Base-by-base conservation (phyloP, 2,329 filamentous ascomycete genomes). In the Fusarium graminum region DNA sequence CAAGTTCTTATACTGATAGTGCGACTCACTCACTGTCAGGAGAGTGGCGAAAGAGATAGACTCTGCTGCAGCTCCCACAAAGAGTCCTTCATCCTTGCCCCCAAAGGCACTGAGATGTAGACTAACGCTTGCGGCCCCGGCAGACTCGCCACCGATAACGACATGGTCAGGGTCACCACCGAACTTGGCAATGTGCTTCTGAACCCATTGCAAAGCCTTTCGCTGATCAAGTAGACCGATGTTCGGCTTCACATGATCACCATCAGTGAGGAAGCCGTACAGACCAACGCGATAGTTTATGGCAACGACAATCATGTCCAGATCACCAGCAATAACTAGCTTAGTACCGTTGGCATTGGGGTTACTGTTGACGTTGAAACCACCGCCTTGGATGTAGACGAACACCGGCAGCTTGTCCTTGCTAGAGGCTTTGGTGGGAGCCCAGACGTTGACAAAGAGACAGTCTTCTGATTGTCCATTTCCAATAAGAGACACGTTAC, bases 281-380 rank as follows among this genome's bases (percentile, higher is more conserved):
- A 86, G 84, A 0, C 91, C 91, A 12, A 94, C 90, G 7, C 92
- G 88, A 74, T 94, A 93, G 77, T 93, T 93, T 77, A 92, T 85
- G 11, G 83, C 89, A 3, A 94, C 89, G 1, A 92, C 86, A 0
- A 94, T 78, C 26, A 93, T 88, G 57, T 85, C 78, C 36, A 82
- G 80, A 17, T 86, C 85, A 0, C 87, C 88, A 29, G 81, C 74
- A 28, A 89, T 81, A 30, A 79, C 74, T n/a, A 93, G 76, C 1
- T 84, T 86, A 1, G 82, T 83, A 1, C 86, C 89, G 65, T 92
- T 86, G 67, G 85, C 82, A 61, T 89, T 83, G 1, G 80, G 71
- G 55, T 81, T 80, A 2, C 80, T 77, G 65, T 82, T 78, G 7
- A 63, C 57, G 52, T 85, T 86, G 74, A 89, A 89, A 0, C 88